These are phyloP conservation scores for Schrenkiella parvula DNA, from an alignment of 345 rosid genomes.

Conservation along the genomic window DNA sequence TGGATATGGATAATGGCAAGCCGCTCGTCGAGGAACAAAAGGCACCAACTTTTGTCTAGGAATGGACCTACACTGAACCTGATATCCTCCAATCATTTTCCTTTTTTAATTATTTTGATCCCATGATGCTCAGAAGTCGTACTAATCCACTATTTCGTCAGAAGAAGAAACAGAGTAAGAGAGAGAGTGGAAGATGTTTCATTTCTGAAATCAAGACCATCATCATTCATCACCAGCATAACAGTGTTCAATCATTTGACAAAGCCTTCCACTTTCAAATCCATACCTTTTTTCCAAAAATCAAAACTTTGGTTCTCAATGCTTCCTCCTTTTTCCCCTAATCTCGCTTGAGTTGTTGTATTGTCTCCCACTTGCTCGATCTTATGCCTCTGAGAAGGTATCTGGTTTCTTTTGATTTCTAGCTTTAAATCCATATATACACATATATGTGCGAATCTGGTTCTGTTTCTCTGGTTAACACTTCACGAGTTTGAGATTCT, in stretches of 20 bases:
- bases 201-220: constrained; percentile 27
- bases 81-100: constrained; percentile 15
- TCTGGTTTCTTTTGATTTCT: neutral
- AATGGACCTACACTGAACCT: constrained; percentile 32
- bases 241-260: constrained; percentile 42
- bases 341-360: neutral
- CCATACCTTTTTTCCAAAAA: constrained; percentile 2
- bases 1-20: neutral
- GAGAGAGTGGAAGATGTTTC: neutral
- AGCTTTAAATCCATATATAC: neutral
- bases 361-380: constrained; percentile 12
- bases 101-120: neutral
- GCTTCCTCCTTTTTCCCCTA: neutral
- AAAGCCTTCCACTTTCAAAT: neutral
- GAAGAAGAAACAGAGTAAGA: constrained; percentile 7
- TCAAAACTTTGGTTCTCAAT: neutral
- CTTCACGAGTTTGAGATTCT: constrained; percentile 22
- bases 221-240: constrained; percentile 20
- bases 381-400: constrained; percentile 3
- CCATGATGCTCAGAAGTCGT: constrained; percentile 4
- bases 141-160: constrained; percentile 14
- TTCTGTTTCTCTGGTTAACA: constrained; percentile 21
- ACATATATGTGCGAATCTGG: constrained; percentile 8
- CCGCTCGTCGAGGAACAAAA: constrained; percentile 5
- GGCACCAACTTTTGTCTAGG: constrained; percentile 16